phyloP scores from a whole-genome alignment of 2,329 filamentous ascomycete species.

The Hypoxylon sp. region DNA sequence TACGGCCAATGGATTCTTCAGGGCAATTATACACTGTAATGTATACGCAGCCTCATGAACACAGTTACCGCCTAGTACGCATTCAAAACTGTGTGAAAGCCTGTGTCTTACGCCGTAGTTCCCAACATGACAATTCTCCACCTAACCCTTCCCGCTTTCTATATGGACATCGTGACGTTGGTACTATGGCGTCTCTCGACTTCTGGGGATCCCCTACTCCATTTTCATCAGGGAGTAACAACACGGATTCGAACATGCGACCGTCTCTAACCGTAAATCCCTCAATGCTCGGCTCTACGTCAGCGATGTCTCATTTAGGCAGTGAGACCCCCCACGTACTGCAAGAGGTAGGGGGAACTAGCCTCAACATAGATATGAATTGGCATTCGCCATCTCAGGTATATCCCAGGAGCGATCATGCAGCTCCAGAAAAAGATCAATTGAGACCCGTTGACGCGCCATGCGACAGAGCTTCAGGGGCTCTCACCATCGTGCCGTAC shows the following conservation, averaged over 20 bases:
- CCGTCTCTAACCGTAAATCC: slow-evolving; percentile 12
- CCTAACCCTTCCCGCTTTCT: slow-evolving; percentile 4
- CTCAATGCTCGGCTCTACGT: slow-evolving; percentile 10
- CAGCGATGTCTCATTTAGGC: slow-evolving; percentile 19
- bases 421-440: slow-evolving; percentile 17
- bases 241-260: slow-evolving; percentile 13
- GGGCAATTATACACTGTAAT: slow-evolving; percentile 1
- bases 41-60: slow-evolving; percentile 15
- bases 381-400: background rate
- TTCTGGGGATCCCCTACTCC: slow-evolving; percentile 1
- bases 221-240: slow-evolving; percentile 4
- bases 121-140: slow-evolving; percentile 15
- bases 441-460: background rate
- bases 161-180: slow-evolving; percentile 10
- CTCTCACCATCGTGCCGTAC: slow-evolving; percentile 25
- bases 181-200: slow-evolving; percentile 16
- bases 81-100: slow-evolving; percentile 21
- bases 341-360: slow-evolving; percentile 14
- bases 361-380: slow-evolving; percentile 16
- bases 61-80: slow-evolving; percentile 1
- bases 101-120: slow-evolving; percentile 1
- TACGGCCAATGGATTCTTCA: background rate
- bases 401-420: slow-evolving; percentile 16
- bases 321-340: slow-evolving; percentile 19
- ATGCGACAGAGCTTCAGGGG: background rate